These are phyloP conservation scores for Sindora glabra DNA, from an alignment of 306 rosid species.

Conservation along the genomic window DNA sequence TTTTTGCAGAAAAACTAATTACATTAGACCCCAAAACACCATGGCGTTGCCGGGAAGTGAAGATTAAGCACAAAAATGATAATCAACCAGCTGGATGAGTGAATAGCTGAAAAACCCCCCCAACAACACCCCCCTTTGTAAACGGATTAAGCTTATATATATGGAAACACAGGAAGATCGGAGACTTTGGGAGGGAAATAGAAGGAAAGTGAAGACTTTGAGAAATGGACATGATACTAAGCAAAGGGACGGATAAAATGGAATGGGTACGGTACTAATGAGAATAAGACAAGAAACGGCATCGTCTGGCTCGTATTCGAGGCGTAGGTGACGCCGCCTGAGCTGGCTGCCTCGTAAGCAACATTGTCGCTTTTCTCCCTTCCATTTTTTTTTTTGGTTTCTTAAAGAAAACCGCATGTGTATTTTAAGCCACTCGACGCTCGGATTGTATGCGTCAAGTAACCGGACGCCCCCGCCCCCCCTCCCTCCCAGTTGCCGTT, in stretches of 20 bases:
- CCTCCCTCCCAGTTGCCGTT: no score
- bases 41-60: neutral
- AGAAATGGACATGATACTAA: neutral
- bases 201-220: slow-evolving; percentile 12
- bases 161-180: neutral
- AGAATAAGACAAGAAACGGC: slow-evolving; percentile 10
- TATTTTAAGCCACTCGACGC: neutral
- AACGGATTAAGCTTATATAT: neutral
- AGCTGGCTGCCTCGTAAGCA: slow-evolving; percentile 20
- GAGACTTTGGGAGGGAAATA: neutral
- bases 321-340: slow-evolving; percentile 13
- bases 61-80: neutral
- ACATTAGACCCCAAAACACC: slow-evolving; percentile 23
- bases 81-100: neutral
- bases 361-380: slow-evolving; percentile 8
- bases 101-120: neutral
- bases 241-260: neutral
- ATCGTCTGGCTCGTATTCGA: slow-evolving; percentile 1
- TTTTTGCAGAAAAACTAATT: slow-evolving; percentile 13
- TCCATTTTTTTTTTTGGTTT: neutral
- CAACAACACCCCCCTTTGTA: no score
- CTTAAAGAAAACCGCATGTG: no score
- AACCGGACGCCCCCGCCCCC: neutral
- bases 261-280: neutral
- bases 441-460: neutral